phyloP scores from a whole-genome alignment of 2,329 filamentous ascomycete species.

The Colletotrichum sp. region DNA sequence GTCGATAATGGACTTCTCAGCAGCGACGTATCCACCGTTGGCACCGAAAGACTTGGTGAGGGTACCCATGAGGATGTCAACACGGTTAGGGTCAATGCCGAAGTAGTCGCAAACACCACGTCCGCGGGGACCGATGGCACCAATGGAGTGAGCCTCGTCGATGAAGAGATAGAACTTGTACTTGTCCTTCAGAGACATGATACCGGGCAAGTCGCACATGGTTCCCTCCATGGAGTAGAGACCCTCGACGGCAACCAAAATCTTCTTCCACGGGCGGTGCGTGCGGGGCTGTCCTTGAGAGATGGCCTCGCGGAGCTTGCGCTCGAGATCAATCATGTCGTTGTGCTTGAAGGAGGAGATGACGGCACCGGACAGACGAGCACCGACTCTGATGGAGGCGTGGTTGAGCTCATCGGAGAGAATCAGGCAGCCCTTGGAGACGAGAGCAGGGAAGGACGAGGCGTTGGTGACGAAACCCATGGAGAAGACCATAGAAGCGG shows the following conservation, averaged over 20 bases:
- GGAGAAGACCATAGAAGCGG: conserved; percentile 94
- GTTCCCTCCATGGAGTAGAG: conserved; percentile 99
- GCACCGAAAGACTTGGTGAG: conserved; percentile 98
- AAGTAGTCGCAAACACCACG: conserved; percentile 98
- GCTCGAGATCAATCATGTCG: conserved; percentile 87
- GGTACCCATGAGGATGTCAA: conserved; percentile 98
- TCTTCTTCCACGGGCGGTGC: conserved; percentile 99
- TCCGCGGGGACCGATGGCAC: conserved; percentile 85
- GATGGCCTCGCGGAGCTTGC: conserved; percentile 86
- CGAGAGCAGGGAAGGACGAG: conserved; percentile 87
- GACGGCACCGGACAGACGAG: conserved; percentile 91
- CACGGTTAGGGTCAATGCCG: conserved; percentile 81
- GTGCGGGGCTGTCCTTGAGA: conserved; percentile 96
- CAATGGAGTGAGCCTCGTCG: conserved; percentile 95
- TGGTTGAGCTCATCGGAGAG: conserved; percentile 98
- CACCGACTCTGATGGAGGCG: conserved; percentile 94
- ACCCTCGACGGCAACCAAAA: conserved; percentile 93
- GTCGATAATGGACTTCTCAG: conserved; percentile 88
- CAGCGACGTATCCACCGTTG: conserved; percentile 94
- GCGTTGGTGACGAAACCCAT: conserved; percentile 99
- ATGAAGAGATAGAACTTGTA: conserved; percentile 98
- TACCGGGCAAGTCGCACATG: conserved; percentile 94
- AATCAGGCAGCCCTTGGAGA: conserved; percentile 91
- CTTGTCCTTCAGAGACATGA: conserved; percentile 85
- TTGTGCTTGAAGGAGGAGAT: conserved; percentile 99